Conservation (phyloP, 768 basidiomycete species). For the Hysterangium stoloniferum region DNA sequence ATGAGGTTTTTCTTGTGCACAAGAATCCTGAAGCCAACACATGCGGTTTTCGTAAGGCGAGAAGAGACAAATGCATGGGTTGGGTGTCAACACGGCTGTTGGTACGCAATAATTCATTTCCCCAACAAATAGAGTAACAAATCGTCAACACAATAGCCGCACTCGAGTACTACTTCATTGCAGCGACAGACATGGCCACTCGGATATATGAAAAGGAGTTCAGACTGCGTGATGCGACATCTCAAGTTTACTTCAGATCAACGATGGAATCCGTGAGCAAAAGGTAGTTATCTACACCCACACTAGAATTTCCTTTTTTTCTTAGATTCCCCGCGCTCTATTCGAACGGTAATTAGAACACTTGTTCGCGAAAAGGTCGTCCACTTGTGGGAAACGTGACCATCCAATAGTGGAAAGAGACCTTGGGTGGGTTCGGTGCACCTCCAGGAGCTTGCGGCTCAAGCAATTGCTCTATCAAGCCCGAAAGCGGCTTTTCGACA, state of each 20-base stretch:
- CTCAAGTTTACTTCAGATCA: constrained; percentile 91
- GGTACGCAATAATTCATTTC: constrained; percentile 39
- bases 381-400: constrained; percentile 90
- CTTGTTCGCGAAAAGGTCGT: constrained; percentile 70
- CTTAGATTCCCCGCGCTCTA: constrained; percentile 94
- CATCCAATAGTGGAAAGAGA: constrained; percentile 88
- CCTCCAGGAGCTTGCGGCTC: constrained; percentile 14
- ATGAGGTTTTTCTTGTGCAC: constrained; percentile 88
- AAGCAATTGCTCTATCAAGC: constrained; percentile 21
- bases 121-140: background rate
- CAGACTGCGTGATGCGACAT: constrained; percentile 79
- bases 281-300: constrained; percentile 5
- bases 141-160: constrained; percentile 48
- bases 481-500: constrained; percentile 2
- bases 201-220: constrained; percentile 93
- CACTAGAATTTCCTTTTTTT: constrained; percentile 4
- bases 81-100: constrained; percentile 92
- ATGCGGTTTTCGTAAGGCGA: constrained; percentile 74
- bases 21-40: constrained; percentile 75
- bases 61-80: constrained; percentile 64
- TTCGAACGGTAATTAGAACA: constrained; percentile 84
- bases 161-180: constrained; percentile 90
- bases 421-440: constrained; percentile 57
- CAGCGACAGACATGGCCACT: constrained; percentile 69
- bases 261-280: constrained; percentile 86